phyloP scores from a whole-genome alignment of 2,329 filamentous ascomycete genomes.

The Atkinsonella texensis region DNA sequence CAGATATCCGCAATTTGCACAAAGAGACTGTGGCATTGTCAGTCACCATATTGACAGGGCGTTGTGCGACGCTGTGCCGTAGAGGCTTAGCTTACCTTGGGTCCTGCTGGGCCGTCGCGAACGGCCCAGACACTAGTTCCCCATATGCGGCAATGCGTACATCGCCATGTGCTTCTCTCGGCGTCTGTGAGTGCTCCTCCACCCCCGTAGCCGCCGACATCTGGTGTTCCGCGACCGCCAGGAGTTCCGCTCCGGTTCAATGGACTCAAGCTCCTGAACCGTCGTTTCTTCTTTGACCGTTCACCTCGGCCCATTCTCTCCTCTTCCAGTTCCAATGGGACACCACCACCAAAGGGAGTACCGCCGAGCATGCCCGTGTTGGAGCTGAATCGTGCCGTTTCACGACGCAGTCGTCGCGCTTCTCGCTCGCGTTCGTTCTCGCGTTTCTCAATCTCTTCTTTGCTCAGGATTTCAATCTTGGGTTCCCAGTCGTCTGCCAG shows the following conservation, averaged over 20 bases:
- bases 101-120: slow-evolving; percentile 74
- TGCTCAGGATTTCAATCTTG: slow-evolving; percentile 68
- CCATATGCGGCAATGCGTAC: slow-evolving; percentile 76
- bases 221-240: slow-evolving; percentile 67
- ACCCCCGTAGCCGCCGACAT: slow-evolving; percentile 61
- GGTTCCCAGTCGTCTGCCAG: slow-evolving; percentile 77
- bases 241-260: slow-evolving; percentile 51
- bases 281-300: slow-evolving; percentile 86
- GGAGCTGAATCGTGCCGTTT: slow-evolving; percentile 86
- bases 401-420: slow-evolving; percentile 71
- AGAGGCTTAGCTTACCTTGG: slow-evolving; percentile 49
- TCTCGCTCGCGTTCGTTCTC: slow-evolving; percentile 91
- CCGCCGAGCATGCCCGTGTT: slow-evolving; percentile 70
- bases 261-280: slow-evolving; percentile 82
- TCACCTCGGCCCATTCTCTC: slow-evolving; percentile 87
- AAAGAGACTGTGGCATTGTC: slow-evolving; percentile 52
- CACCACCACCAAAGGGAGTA: slow-evolving; percentile 43
- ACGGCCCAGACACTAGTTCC: slow-evolving; percentile 91
- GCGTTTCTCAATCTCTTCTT: slow-evolving; percentile 95
- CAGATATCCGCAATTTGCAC: slow-evolving; percentile 82
- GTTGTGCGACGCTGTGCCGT: too few species aligned
- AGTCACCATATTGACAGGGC: too few species aligned
- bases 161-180: slow-evolving; percentile 78
- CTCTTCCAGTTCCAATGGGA: slow-evolving; percentile 47
- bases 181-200: slow-evolving; percentile 58